Conservation (phyloP, 2,329 filamentous ascomycete species). For the Calycina herbarum region DNA sequence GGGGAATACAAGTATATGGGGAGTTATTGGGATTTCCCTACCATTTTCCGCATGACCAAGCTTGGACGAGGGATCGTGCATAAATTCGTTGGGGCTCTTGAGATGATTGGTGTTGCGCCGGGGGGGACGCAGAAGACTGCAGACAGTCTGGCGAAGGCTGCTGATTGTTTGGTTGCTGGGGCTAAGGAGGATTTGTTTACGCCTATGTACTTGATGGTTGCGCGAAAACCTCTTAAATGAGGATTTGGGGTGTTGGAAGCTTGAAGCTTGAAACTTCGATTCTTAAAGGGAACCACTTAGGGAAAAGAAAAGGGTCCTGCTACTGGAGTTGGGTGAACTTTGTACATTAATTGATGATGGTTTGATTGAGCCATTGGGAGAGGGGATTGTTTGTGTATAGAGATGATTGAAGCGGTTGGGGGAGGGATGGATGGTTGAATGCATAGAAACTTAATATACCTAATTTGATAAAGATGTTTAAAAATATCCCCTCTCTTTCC, state of each 20-base stretch:
- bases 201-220: slow-evolving; percentile 97
- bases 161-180: slow-evolving; percentile 83
- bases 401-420: background rate
- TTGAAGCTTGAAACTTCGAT: background rate
- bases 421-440: background rate
- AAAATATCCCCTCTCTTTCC: background rate
- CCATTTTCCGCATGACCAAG: slow-evolving; percentile 87
- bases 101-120: slow-evolving; percentile 76
- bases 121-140: slow-evolving; percentile 91
- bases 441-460: slow-evolving; percentile 1
- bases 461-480: background rate
- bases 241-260: background rate
- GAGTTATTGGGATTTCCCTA: slow-evolving; percentile 74
- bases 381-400: background rate
- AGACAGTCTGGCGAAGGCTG: slow-evolving; percentile 78
- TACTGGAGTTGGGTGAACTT: slow-evolving; percentile 2
- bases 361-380: background rate
- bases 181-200: slow-evolving; percentile 91
- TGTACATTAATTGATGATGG: background rate
- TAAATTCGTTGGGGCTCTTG: slow-evolving; percentile 73
- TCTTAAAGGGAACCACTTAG: background rate
- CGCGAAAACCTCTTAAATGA: slow-evolving; percentile 66
- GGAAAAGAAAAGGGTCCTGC: background rate
- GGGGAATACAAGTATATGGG: slow-evolving; percentile 85
- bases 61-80: slow-evolving; percentile 76